Conservation (phyloP, 257 asterid genomes). For the Cynanchum wilfordii region DNA sequence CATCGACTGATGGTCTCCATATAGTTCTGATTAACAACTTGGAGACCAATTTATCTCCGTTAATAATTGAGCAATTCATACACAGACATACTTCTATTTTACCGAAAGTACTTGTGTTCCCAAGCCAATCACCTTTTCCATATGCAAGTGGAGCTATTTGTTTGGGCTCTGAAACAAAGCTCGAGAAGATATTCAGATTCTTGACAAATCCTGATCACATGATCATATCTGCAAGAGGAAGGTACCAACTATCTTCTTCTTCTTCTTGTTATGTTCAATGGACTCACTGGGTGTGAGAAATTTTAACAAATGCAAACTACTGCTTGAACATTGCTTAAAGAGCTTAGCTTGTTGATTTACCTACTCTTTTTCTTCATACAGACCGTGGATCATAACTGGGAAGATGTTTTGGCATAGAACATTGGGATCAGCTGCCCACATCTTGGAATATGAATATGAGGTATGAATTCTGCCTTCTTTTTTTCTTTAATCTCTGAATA, state of each 20-base stretch:
- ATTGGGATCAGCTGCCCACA: slow-evolving; percentile 9
- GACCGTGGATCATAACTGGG: slow-evolving; percentile 43
- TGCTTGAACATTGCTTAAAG: not conserved
- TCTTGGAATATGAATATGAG: slow-evolving; percentile 19
- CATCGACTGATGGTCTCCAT: slow-evolving; percentile 14
- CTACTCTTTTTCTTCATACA: slow-evolving; percentile 19
- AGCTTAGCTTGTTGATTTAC: not conserved
- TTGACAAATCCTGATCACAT: slow-evolving; percentile 41
- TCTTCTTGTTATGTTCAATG: not conserved
- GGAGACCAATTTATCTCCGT: slow-evolving; percentile 43
- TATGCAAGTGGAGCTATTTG: slow-evolving; percentile 43
- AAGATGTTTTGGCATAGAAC: slow-evolving; percentile 16
- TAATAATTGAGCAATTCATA: slow-evolving; percentile 34
- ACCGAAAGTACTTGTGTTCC: slow-evolving; percentile 43
- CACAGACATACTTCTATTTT: slow-evolving; percentile 30
- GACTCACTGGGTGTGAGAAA: not conserved
- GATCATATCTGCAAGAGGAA: slow-evolving; percentile 52
- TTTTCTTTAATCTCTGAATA: not conserved
- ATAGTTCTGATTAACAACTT: slow-evolving; percentile 37
- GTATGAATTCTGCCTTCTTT: slow-evolving; percentile 11
- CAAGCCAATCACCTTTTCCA: slow-evolving; percentile 30
- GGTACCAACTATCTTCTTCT: slow-evolving; percentile 27
- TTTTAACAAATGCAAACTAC: not conserved
- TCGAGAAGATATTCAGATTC: slow-evolving; percentile 32
- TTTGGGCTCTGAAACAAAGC: slow-evolving; percentile 34